Percentiles rank a stretch among this genome's conserved stretches.
Evolutionary conservation across 208 protist species (phyloP).

Genomic region (Kentomonas sorsogonicus): DNA sequence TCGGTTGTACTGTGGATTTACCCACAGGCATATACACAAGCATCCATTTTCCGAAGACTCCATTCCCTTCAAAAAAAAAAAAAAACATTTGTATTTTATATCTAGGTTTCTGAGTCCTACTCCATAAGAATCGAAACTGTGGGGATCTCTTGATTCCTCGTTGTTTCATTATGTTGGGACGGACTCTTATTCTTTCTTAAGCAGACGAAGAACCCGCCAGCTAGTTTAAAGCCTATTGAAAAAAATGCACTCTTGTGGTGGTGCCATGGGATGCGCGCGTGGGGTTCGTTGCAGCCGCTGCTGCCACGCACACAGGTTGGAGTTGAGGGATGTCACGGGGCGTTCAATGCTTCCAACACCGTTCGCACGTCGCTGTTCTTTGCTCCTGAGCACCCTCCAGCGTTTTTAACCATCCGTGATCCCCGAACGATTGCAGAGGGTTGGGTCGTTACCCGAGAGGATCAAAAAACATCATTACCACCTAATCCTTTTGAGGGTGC

Average conservation of each 20-base stretch:
- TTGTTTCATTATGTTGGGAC: no score
- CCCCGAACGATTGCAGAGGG: no score
- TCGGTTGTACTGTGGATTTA: no score
- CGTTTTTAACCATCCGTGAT: constrained; percentile 41
- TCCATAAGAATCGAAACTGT: no score
- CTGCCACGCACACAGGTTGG: no score
- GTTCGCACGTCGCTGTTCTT: constrained; percentile 81
- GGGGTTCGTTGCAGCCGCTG: no score
- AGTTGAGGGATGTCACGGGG: constrained; percentile 71
- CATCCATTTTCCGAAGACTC: neutral
- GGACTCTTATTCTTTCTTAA: no score
- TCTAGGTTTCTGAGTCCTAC: neutral
- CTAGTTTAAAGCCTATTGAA: no score
- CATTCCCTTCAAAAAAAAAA: neutral
- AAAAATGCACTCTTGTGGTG: no score
- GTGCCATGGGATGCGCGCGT: no score
- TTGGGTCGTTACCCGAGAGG: neutral
- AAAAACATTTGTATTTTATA: neutral
- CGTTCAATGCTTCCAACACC: constrained; percentile 84
- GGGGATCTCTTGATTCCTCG: no score
- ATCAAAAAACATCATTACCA: neutral
- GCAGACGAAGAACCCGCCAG: no score
- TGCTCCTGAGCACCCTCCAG: constrained; percentile 44
- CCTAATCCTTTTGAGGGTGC: constrained; percentile 10
- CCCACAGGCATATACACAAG: neutral